Conservation (phyloP, 2,329 filamentous ascomycete genomes). For the Magnaporthales sp. region DNA sequence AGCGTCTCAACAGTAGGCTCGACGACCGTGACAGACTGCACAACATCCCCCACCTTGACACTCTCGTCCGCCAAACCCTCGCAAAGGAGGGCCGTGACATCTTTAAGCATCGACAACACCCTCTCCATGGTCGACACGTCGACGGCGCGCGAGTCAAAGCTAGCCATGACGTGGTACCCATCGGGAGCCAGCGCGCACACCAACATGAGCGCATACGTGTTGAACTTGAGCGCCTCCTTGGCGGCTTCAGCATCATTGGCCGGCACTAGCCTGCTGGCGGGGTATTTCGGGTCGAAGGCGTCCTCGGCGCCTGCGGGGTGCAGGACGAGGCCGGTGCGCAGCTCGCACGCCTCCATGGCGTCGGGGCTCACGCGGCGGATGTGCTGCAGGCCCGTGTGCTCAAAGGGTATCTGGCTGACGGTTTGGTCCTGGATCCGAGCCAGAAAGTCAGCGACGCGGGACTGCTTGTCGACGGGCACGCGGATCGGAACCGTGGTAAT, state of each 20-base stretch:
- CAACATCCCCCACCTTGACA: constrained; percentile 17
- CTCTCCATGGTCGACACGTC: constrained; percentile 40
- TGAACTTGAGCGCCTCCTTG: constrained; percentile 50
- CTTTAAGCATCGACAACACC: constrained; percentile 41
- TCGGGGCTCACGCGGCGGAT: constrained; percentile 49
- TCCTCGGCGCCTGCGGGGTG: constrained; percentile 29
- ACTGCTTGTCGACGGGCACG: constrained; percentile 32
- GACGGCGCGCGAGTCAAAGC: constrained; percentile 56
- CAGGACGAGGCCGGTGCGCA: constrained; percentile 45
- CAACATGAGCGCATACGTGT: constrained; percentile 55
- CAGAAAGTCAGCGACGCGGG: constrained; percentile 36
- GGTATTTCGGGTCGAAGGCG: neutral
- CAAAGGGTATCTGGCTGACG: constrained; percentile 41
- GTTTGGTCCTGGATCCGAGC: constrained; percentile 10
- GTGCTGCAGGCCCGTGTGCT: constrained; percentile 54
- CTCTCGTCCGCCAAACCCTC: constrained; percentile 24
- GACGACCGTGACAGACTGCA: neutral
- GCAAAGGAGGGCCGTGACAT: constrained; percentile 41
- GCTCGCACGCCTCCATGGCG: constrained; percentile 44
- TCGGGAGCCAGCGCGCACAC: constrained; percentile 51
- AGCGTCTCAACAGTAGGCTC: neutral
- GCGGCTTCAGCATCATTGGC: constrained; percentile 47
- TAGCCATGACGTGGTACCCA: constrained; percentile 51
- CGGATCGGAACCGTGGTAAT: constrained; percentile 52
- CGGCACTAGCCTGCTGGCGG: constrained; percentile 27